phyloP scores from a whole-genome alignment of 495 filamentous ascomycete genomes.

The Trichoderma asperelloides region DNA sequence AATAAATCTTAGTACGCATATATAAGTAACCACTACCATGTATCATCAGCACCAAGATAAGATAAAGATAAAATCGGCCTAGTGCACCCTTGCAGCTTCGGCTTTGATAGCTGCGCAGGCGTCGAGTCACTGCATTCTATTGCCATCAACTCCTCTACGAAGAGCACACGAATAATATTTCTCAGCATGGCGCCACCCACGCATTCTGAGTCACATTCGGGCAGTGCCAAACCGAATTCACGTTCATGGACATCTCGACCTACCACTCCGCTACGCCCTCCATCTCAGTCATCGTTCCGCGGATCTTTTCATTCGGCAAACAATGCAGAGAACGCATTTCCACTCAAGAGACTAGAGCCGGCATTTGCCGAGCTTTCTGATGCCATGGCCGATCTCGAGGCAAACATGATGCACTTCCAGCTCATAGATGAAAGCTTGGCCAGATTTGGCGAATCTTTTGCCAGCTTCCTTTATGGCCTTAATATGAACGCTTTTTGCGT shows the following conservation, averaged over 20 bases:
- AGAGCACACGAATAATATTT: neutral
- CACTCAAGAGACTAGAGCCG: constrained; percentile 75
- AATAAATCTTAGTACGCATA: too few species aligned
- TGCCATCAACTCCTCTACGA: neutral
- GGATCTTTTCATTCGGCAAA: constrained; percentile 46
- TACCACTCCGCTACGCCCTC: constrained; percentile 85
- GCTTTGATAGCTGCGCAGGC: too few species aligned
- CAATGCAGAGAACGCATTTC: constrained; percentile 55
- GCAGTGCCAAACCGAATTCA: constrained; percentile 32
- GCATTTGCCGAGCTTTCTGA: constrained; percentile 91
- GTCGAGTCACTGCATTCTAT: too few species aligned
- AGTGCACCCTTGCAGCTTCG: too few species aligned
- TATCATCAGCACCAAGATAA: too few species aligned
- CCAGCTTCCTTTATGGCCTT: constrained; percentile 86
- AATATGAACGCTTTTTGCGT: constrained; percentile 99
- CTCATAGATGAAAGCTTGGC: constrained; percentile 93
- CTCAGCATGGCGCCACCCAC: neutral
- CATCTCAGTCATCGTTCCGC: constrained; percentile 80
- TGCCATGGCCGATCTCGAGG: constrained; percentile 89
- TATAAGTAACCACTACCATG: too few species aligned
- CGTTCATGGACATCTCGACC: constrained; percentile 59
- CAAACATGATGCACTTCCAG: constrained; percentile 95
- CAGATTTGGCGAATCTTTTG: constrained; percentile 93
- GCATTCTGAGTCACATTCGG: neutral
- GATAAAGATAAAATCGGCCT: too few species aligned